Base-by-base conservation (phyloP, 495 filamentous ascomycete species). In the Xylaria palmicola region DNA sequence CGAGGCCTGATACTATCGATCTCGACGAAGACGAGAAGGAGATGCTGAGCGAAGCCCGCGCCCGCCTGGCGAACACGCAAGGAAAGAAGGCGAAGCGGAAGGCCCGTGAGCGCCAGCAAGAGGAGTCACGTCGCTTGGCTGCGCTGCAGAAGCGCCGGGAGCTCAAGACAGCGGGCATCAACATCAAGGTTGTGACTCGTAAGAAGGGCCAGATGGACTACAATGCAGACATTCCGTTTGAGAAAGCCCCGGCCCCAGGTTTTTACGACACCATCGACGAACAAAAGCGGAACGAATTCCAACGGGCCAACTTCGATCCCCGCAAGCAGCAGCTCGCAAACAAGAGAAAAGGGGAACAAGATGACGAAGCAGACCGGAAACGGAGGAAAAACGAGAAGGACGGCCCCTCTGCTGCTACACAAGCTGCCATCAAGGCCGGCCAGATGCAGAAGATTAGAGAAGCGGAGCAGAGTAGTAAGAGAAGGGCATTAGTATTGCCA, bases 61-160 rank as follows among this genome's bases (percentile, higher is more conserved):
- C 94, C 58, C 89, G 94, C 76, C 79, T 98, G 57, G 94, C 95
- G 37, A 98, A 98, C 67, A 97, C 93, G 34, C 93, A 97, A 74
- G 94, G 94, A 72, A 98, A 98, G 78, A 98, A 98, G 80, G 95
- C 94, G 6, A 98, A 98, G 81, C 84, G 94, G 56, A 98, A 98
- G 80, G 95, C 94, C 48, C 84, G 94, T 65, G 94, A 98, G 73
- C 82, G 94, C 62, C 93, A 98, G 73, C 83, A 98, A 59, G 95
- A 98, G 71, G 95, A 98, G 74, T 96, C 92, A 2, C 83, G 93
- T 55, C 84, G 94, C 50, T 75, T 98, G 40, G 94, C 95, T 1
- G 83, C 92, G 26, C 78, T 98, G 54, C 93, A 97, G 77, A 98
- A 98, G 77, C 89, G 95, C 24, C 86, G 94, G 27, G 94, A 98